phyloP scores from a whole-genome alignment of 1,284 basidiomycete species.

The Retiboletus flavoniger region DNA sequence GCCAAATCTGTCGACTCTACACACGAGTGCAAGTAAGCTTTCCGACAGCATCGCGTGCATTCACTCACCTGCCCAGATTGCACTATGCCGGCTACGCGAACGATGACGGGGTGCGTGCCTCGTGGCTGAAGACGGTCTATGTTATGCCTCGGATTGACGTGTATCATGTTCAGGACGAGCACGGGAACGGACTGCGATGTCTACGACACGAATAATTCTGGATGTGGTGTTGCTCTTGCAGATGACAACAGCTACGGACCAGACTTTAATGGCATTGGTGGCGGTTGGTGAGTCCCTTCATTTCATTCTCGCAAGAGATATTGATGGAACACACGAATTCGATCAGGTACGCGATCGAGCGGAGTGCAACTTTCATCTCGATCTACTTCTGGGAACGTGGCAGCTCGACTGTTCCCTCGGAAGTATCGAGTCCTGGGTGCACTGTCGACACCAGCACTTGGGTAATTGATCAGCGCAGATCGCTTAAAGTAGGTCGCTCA shows the following conservation, averaged over 20 bases:
- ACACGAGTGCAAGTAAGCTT: conserved; percentile 43
- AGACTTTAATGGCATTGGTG: conserved; percentile 55
- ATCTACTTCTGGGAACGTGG: conserved; percentile 25
- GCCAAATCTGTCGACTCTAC: conserved; percentile 59
- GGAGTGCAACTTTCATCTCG: conserved; percentile 14
- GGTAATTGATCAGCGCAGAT: conserved; percentile 4
- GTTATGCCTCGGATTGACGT: background rate
- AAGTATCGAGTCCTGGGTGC: conserved; percentile 10
- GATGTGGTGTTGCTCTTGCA: conserved; percentile 57
- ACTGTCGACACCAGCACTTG: conserved; percentile 19
- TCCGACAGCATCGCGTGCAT: background rate
- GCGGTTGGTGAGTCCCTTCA: conserved; percentile 38
- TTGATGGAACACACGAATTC: background rate
- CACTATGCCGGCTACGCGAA: conserved; percentile 51
- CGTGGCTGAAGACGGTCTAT: background rate
- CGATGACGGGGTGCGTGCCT: conserved; percentile 47
- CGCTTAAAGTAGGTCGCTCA: background rate
- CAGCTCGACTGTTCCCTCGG: conserved; percentile 12
- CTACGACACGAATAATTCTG: conserved; percentile 52
- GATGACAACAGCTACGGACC: conserved; percentile 54
- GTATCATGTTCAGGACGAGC: conserved; percentile 32
- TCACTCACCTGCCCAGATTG: conserved; percentile 42
- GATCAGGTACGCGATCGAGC: conserved; percentile 25
- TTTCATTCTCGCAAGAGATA: background rate
- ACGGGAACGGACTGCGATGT: conserved; percentile 53